Base-by-base conservation (phyloP, 1,139 yeast species). In the Candida gigantensis region DNA sequence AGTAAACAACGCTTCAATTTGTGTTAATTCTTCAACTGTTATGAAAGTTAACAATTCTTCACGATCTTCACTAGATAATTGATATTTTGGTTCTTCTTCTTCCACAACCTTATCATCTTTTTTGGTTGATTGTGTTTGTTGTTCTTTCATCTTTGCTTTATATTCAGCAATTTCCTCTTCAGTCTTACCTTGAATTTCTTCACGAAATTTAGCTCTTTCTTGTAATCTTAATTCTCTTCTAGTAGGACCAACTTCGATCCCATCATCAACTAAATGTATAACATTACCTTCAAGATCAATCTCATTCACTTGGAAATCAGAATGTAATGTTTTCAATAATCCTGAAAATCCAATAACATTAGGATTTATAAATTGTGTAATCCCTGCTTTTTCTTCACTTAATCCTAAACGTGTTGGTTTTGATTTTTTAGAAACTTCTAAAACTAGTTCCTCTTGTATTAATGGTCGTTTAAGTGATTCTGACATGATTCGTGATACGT, bases 231-330 rank as follows among this genome's bases (percentile, higher is more conserved):
- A 67, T 46, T 77, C 83, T 45, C 68, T 72, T 50, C 72, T 79
- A 43, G 75, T 70, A 40, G 65, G 62, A 3, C 75, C 75, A 34
- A 62, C 46, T 34, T 76, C 75, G 35, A 83, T 69, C 3, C 97
- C 97, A 36, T 79, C 77, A 53, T 90, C 96, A 3, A 63, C 56
- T 46, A 92, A 68, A 55, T 83, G 92, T 10, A 90, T 75, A 2
- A 89, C 96, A 2, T 75, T 62, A 1, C 88, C 95, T 18, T 77
- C 64, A 20, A 64, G 50, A 42, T 73, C 84, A 42, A 92, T 83
- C 59, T 94, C 98, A 57, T 89, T 88, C 30, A 92, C 98, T 55
- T 88, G 73, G 57, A 94, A 94, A 58, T 92, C 98, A n/a, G 96
- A 82, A 61, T 89, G 89, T 45, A 96, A 72, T 52, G 86, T 95